Base-by-base conservation (phyloP, 805 yeast genomes). In the Ogataea polymorpha region DNA sequence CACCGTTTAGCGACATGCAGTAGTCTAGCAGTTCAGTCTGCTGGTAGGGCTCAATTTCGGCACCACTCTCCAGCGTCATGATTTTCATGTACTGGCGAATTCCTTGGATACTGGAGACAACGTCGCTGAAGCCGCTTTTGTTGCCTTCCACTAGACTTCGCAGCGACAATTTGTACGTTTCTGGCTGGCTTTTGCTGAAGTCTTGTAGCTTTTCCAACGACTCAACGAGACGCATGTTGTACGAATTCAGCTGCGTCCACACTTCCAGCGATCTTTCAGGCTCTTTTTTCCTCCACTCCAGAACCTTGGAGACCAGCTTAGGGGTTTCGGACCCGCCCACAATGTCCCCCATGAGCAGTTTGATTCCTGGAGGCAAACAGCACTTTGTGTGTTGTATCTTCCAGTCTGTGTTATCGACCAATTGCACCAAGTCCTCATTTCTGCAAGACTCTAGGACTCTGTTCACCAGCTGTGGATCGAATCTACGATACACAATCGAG, bases 281-380 rank as follows among this genome's bases (percentile, higher is more conserved):
- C 31, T 77, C 59, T 1, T 56, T 58, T 30, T 66, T 64, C 43
- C 75, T 71, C 99, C 99, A 93, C 15, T 63, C 56, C 37, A 79
- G 68, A 2, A 93, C 93, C 51, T 75, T 76, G 1, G 83, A 70
- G 1, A 93, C 98, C 59, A 93, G 69, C 50, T 85, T 86, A 0
- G 98, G 96, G 0, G 99, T 93, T 56, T 89, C 95, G 0, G 96
- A 87, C 0, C 99, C 99, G 12, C 86, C 90, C 14, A 77, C 69
- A 14, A 93, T 86, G 62, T 93, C 99, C 10, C 99, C 99, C 96
- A 93, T 87, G 2, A 93, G 59, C 35, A 93, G 58, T 41, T 76
- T 73, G 17, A 90, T 63, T 1, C 81, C 77, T 3, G 72, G 71
- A 0, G 98, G 98, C 37, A 93, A 65, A 2, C 71, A 59, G 39